Evolutionary conservation across 441 rosid genomes (phyloP), one percentile per base, ranked within the genome.

Genomic region (Gossypium aridum): DNA sequence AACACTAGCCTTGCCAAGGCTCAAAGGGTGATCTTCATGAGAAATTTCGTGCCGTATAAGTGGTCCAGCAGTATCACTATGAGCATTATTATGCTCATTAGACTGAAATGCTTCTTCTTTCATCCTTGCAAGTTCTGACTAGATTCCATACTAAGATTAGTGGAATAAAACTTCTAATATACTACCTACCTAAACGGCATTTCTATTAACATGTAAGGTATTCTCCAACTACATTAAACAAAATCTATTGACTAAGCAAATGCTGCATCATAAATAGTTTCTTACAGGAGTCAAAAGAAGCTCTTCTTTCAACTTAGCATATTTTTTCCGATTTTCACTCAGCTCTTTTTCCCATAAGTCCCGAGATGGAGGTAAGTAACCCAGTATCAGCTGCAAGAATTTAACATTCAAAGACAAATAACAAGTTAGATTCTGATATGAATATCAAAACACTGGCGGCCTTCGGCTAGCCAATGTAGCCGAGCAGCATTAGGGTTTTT

Each of bases 11-110:
- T 87, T 85, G 51, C 87, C 90, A 61, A 76, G 83, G 74, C 90
- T 87, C 77, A 90, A 76, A n/a, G 95, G 95, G 78, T 90, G 95
- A 84, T 90, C 95, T 75, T 86, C 95, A 10, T 82, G 85, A 72
- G 95, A 87, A 67, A 90, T 85, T 79, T 77, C 76, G 34, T 79
- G 91, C 37, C 93, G 75, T 75, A 71, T 82, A 20, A 90, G 90
- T 13, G 79, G 93, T 49, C 91, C 96, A 75, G 81, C 85, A 56
- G 49, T 70, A 45, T 78, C 88, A 74, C 9, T 64, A 64, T 80
- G 84, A 22, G 74, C 61, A 76, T 67, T 81, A 74, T 67, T 82
- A 19, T 57, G 72, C 73, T 85, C 81, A 47, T 34, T 70, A 64
- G 84, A 70, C 55, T 64, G 73, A 37, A 62, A 45, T 47, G 68